phyloP scores from a whole-genome alignment of 768 basidiomycete genomes.

The Coprinellus aureogranulatus region DNA sequence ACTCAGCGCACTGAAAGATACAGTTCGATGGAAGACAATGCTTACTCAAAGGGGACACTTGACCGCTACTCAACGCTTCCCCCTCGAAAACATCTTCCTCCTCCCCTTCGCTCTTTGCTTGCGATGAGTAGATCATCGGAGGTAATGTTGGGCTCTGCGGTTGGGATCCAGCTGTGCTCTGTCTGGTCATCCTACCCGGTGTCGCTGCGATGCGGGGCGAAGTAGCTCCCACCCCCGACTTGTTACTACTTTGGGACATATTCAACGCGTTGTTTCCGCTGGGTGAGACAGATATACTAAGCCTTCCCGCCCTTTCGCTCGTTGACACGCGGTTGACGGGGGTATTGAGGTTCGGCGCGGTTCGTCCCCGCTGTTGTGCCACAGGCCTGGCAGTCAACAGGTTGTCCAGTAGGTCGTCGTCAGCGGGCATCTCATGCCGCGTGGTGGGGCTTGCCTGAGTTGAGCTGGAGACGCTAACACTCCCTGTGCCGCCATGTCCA shows the following conservation, averaged over 20 bases:
- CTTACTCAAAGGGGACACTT: slow-evolving; percentile 69
- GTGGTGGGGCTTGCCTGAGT: background rate
- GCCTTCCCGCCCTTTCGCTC: background rate
- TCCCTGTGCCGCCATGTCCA: too few species aligned
- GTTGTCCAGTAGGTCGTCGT: background rate
- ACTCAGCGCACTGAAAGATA: slow-evolving; percentile 15
- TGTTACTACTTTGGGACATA: background rate
- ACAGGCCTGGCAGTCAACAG: background rate
- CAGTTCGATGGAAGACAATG: slow-evolving; percentile 5
- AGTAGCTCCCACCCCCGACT: background rate
- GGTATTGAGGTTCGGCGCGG: background rate
- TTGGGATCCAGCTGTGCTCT: background rate
- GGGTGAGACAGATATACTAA: too few species aligned
- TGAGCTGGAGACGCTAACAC: background rate
- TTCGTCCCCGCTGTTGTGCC: background rate
- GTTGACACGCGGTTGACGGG: too few species aligned
- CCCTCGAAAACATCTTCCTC: slow-evolving; percentile 44
- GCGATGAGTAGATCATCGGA: background rate
- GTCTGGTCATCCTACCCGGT: background rate
- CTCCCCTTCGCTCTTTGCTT: slow-evolving; percentile 20
- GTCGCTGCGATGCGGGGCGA: background rate
- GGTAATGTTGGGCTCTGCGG: slow-evolving; percentile 11
- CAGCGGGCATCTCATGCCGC: background rate
- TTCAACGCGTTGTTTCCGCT: too few species aligned
- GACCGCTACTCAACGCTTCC: slow-evolving; percentile 74